Base-by-base conservation (phyloP, 345 rosid species). In the Euphorbia peplus region DNA sequence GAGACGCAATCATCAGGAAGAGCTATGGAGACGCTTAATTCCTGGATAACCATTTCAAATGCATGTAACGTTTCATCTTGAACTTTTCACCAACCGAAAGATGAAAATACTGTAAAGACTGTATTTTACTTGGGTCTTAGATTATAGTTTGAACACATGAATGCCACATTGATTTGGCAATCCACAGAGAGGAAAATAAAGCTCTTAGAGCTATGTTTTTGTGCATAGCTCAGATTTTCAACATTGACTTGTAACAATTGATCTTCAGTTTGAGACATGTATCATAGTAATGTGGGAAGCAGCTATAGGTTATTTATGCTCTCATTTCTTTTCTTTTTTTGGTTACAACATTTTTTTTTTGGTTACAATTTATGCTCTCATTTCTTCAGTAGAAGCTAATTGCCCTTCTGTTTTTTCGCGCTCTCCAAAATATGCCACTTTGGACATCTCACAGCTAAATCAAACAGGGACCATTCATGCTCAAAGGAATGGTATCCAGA, bases 1-100 rank as follows among this genome's bases (percentile, higher is more conserved):
- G 91, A 86, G 76, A 85, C 80, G 15, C 99, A 88, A 37, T 72
- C 69, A 37, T 88, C 98, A 2, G 99, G 99, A 61, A 86, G 78
- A 76, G 91, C 96, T 78, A 71, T 83, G 18, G 68, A 78, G 75
- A 87, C 92, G 5, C 97, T 92, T 63, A 81, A 87, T 74, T 75
- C 75, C 14, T 92, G 90, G 98, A 86, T 88, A 53, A 69, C 68
- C 53, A 39, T 75, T 64, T 87, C 99, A 10, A 88, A 86, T 59
- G 88, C 75, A 74, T 81, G 83, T 66, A 12, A 57, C 57, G 42
- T 37, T 29, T 60, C 16, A 42, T 63, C 42, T 66, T 29, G 64
- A 63, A 24, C 4, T 11, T 1, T 60, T 69, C 0, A 51, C 26
- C 4, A 10, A 3, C 16, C 39, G 37, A 62, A 66, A 58, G 73